phyloP scores from a whole-genome alignment of 2,329 filamentous ascomycete species.

The Calonectria hawksworthii region DNA sequence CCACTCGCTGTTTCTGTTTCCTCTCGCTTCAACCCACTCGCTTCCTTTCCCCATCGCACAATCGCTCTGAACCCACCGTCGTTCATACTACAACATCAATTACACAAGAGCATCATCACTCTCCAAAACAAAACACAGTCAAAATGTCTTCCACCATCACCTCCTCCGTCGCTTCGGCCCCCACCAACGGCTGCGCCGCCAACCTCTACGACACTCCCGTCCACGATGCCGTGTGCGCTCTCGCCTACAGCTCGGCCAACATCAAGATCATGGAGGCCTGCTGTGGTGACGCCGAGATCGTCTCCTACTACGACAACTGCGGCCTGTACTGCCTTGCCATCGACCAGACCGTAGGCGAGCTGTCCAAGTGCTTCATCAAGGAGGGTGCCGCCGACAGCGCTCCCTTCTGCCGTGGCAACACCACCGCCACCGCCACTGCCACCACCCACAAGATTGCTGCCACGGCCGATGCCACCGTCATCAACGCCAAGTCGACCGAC shows the following conservation, averaged over 20 bases:
- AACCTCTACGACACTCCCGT: slow-evolving; percentile 59
- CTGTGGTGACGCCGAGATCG: slow-evolving; percentile 59
- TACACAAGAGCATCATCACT: neutral
- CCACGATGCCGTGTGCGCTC: slow-evolving; percentile 60
- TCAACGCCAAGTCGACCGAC: slow-evolving; percentile 37
- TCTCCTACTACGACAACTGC: slow-evolving; percentile 62
- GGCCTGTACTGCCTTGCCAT: slow-evolving; percentile 63
- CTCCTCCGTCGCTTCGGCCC: slow-evolving; percentile 29
- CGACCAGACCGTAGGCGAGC: slow-evolving; percentile 48
- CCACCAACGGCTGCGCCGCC: slow-evolving; percentile 31
- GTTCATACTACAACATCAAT: neutral
- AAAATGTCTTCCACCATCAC: slow-evolving; percentile 39
- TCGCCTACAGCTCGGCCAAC: slow-evolving; percentile 56
- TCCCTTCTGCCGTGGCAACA: slow-evolving; percentile 60
- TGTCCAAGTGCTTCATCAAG: slow-evolving; percentile 54
- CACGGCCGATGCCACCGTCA: slow-evolving; percentile 49
- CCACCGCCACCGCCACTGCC: slow-evolving; percentile 53
- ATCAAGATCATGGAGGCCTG: slow-evolving; percentile 59
- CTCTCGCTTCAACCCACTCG: neutral
- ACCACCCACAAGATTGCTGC: slow-evolving; percentile 45
- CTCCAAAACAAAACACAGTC: slow-evolving; percentile 38
- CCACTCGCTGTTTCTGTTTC: neutral
- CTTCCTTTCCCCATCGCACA: neutral
- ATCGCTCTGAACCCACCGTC: neutral
- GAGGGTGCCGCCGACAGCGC: slow-evolving; percentile 53